These are phyloP conservation scores for Akanthomyces lecanii DNA, from an alignment of 2,329 filamentous ascomycete species.

Conservation along the genomic window DNA sequence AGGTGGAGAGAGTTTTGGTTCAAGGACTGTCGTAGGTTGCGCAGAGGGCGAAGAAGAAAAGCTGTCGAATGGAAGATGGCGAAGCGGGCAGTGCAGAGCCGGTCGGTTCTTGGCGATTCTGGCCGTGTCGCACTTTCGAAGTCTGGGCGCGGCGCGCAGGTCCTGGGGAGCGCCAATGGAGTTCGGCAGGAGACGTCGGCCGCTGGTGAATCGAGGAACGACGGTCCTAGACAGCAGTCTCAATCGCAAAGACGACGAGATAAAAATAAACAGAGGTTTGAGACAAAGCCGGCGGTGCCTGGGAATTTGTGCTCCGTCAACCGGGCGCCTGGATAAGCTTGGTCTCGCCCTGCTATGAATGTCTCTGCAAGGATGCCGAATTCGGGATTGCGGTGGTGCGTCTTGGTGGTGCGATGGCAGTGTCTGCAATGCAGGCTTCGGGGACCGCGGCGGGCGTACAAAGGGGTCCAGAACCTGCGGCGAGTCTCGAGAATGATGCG, in stretches of 20 bases:
- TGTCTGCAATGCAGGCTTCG: background rate
- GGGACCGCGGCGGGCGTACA: background rate
- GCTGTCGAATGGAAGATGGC: background rate
- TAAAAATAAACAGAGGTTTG: slow-evolving; percentile 8
- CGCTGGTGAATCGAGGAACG: background rate
- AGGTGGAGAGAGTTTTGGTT: background rate
- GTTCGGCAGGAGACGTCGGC: background rate
- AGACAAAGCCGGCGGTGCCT: background rate
- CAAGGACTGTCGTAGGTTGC: background rate
- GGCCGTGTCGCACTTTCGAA: slow-evolving; percentile 3
- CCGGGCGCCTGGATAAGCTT: background rate
- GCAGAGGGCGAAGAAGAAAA: background rate
- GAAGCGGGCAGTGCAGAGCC: background rate
- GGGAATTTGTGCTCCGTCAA: background rate
- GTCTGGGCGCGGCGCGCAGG: background rate
- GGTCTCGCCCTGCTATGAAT: background rate
- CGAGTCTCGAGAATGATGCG: background rate
- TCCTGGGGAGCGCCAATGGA: background rate
- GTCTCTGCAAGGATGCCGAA: slow-evolving; percentile 5
- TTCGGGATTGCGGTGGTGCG: background rate
- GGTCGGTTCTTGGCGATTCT: background rate
- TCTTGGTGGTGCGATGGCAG: background rate
- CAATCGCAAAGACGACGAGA: background rate
- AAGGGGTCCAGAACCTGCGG: background rate
- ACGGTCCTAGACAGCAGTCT: background rate